Conservation (phyloP, 495 filamentous ascomycete genomes). For the Pseudevernia furfuracea region DNA sequence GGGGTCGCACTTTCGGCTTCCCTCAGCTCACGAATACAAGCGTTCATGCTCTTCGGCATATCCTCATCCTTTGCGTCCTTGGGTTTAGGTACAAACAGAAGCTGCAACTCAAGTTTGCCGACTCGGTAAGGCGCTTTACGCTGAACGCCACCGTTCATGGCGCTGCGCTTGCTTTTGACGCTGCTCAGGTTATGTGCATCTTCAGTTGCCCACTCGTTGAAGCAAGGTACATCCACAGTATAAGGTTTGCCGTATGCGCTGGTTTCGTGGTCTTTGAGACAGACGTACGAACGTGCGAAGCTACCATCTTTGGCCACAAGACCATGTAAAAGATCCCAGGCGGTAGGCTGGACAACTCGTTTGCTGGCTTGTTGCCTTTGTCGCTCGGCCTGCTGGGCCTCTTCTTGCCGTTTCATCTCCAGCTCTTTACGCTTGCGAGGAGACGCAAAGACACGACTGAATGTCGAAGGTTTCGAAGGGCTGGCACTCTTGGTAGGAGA, state of each 20-base stretch:
- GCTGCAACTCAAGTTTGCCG: slow-evolving; percentile 84
- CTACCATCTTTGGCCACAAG: slow-evolving; percentile 84
- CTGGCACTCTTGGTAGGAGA: slow-evolving; percentile 52
- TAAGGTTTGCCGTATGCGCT: slow-evolving; percentile 80
- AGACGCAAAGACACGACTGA: slow-evolving; percentile 85
- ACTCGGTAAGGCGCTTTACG: slow-evolving; percentile 85
- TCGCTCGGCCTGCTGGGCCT: slow-evolving; percentile 54
- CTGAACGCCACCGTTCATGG: slow-evolving; percentile 46
- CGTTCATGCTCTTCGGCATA: slow-evolving; percentile 98
- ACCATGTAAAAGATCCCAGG: slow-evolving; percentile 81
- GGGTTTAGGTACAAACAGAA: slow-evolving; percentile 89
- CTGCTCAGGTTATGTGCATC: slow-evolving; percentile 58
- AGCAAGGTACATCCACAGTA: slow-evolving; percentile 79
- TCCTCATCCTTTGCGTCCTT: slow-evolving; percentile 85
- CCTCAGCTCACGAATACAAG: slow-evolving; percentile 83
- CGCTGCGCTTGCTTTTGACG: slow-evolving; percentile 82
- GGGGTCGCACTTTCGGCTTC: slow-evolving; percentile 69
- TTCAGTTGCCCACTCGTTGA: slow-evolving; percentile 97
- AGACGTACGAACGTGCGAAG: slow-evolving; percentile 87
- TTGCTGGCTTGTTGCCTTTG: slow-evolving; percentile 62
- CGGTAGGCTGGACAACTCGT: slow-evolving; percentile 44
- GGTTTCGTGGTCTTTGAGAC: slow-evolving; percentile 83
- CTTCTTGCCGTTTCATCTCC: slow-evolving; percentile 70
- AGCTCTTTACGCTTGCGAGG: slow-evolving; percentile 93
- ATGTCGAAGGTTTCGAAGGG: slow-evolving; percentile 65